Evolutionary conservation across 2,329 filamentous ascomycete genomes (phyloP).

Genomic region (Penicillium sumatraense): DNA sequence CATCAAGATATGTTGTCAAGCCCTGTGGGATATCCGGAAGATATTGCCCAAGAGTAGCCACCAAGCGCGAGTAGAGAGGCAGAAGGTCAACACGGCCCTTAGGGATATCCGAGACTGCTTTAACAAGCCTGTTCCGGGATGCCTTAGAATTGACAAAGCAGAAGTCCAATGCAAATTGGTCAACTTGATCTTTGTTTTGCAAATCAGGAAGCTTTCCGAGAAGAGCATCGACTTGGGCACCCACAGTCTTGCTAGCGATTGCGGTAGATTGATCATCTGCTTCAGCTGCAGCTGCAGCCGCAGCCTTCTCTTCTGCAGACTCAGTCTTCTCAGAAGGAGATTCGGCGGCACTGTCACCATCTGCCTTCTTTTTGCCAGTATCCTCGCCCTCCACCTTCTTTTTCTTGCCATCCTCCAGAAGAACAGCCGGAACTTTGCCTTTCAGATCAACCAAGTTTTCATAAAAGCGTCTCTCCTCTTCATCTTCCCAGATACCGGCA

Average conservation of each 20-base stretch:
- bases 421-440: conserved; percentile 90
- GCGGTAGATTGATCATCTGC: conserved; percentile 86
- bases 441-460: conserved; percentile 95
- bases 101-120: conserved; percentile 90
- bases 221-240: conserved; percentile 92
- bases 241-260: conserved; percentile 96
- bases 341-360: conserved; percentile 50
- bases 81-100: conserved; percentile 91
- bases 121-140: conserved; percentile 90
- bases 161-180: conserved; percentile 93
- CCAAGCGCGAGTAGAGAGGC: conserved; percentile 87
- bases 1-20: conserved; percentile 88
- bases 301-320: conserved; percentile 52
- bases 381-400: conserved; percentile 86
- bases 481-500: conserved; percentile 96
- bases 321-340: conserved; percentile 50
- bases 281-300: conserved; percentile 47
- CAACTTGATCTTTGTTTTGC: conserved; percentile 87
- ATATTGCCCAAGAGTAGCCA: conserved; percentile 91
- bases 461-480: conserved; percentile 96
- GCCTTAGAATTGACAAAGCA: conserved; percentile 99
- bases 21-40: conserved; percentile 94
- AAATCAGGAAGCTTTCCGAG: conserved; percentile 87
- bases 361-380: conserved; percentile 75
- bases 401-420: conserved; percentile 93